Evolutionary conservation across 148 eudicot species (phyloP).

Genomic region (Vaccinium myrtillus): DNA sequence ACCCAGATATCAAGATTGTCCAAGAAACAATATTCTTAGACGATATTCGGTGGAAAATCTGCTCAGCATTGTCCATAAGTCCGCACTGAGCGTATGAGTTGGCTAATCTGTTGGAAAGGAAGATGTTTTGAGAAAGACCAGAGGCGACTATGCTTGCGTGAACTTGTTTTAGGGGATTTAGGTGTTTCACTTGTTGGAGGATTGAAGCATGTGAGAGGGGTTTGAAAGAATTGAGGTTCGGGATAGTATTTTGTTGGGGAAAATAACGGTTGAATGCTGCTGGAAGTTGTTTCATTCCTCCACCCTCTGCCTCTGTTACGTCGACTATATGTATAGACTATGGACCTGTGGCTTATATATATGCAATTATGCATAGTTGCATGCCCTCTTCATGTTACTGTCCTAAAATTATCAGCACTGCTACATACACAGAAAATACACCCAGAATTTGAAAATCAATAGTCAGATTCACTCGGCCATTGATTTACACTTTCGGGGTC

Average conservation of each 20-base stretch:
- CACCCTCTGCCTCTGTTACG: no score
- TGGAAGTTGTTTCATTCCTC: background rate
- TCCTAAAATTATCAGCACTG: no score
- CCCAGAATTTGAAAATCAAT: no score
- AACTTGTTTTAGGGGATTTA: slow-evolving; percentile 29
- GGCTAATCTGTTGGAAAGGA: slow-evolving; percentile 43
- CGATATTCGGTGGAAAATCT: slow-evolving; percentile 33
- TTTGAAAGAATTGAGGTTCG: slow-evolving; percentile 2
- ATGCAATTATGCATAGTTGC: no score
- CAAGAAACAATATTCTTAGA: slow-evolving; percentile 49
- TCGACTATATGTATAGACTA: no score
- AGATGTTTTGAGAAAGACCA: slow-evolving; percentile 32
- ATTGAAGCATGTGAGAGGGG: slow-evolving; percentile 26
- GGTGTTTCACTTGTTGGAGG: slow-evolving; percentile 29
- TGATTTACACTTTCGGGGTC: no score
- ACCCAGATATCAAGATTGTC: slow-evolving; percentile 50
- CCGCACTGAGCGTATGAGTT: slow-evolving; percentile 40
- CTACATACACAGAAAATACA: no score
- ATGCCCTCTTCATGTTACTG: no score
- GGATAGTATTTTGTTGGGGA: slow-evolving; percentile 14
- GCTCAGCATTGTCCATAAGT: slow-evolving; percentile 27
- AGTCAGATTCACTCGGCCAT: no score
- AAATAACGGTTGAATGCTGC: slow-evolving; percentile 1
- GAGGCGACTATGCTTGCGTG: slow-evolving; percentile 44
- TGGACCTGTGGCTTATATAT: no score